Evolutionary conservation across 768 basidiomycete genomes (phyloP).

Genomic region (Tubosaeta brunneosetosa): DNA sequence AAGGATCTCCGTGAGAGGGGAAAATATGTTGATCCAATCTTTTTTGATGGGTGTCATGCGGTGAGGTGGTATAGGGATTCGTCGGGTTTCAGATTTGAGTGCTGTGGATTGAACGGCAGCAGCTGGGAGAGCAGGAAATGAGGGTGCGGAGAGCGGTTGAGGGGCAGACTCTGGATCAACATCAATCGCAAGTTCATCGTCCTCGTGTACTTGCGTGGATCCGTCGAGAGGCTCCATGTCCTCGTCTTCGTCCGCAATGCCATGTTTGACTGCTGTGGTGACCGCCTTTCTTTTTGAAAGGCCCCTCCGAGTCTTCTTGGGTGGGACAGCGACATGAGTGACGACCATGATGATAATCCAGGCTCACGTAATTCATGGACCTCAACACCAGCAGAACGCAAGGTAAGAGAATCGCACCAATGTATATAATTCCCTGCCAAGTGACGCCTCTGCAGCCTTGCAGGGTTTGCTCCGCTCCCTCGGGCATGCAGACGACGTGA

Average conservation of each 20-base stretch:
- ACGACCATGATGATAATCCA: constrained; percentile 43
- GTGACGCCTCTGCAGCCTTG: constrained; percentile 28
- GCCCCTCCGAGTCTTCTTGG: constrained; percentile 43
- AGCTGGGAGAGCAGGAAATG: constrained; percentile 66
- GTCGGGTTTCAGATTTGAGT: constrained; percentile 79
- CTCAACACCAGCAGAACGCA: constrained; percentile 31
- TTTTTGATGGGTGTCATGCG: constrained; percentile 96
- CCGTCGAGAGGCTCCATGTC: constrained; percentile 25
- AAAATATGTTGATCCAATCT: constrained; percentile 94
- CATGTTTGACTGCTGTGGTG: constrained; percentile 9
- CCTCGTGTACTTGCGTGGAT: constrained; percentile 31
- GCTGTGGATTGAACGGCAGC: constrained; percentile 45
- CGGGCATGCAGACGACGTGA: constrained; percentile 13
- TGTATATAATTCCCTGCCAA: not conserved
- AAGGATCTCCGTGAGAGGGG: constrained; percentile 91
- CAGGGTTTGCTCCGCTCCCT: constrained; percentile 38
- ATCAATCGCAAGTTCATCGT: constrained; percentile 64
- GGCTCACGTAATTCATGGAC: constrained; percentile 23
- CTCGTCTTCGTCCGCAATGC: constrained; percentile 23
- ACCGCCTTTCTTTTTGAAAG: constrained; percentile 36
- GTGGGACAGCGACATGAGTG: constrained; percentile 30
- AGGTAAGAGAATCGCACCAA: constrained; percentile 30
- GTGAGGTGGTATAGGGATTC: constrained; percentile 91
- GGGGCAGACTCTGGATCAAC: constrained; percentile 41
- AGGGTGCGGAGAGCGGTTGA: constrained; percentile 50